A percentile compares a stretch with the other conserved stretches of the same genome.
Conservation (phyloP, 257 asterid species). For the Henckelia pumila region DNA sequence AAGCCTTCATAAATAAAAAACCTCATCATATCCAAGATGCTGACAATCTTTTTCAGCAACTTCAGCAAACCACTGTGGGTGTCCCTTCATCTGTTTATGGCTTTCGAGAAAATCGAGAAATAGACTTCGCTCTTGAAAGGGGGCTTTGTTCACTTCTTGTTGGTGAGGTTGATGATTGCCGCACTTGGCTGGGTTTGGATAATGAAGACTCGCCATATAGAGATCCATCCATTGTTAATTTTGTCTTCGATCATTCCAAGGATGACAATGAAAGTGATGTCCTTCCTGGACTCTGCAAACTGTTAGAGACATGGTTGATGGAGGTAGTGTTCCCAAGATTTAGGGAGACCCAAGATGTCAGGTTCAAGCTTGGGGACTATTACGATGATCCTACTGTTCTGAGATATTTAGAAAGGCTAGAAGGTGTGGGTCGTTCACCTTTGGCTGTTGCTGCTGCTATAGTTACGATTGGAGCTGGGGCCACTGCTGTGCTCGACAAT, state of each 20-base stretch:
- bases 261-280: slow-evolving; percentile 71
- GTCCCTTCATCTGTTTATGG: slow-evolving; percentile 43
- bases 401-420: slow-evolving; percentile 85
- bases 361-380: slow-evolving; percentile 87
- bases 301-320: slow-evolving; percentile 93
- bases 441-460: slow-evolving; percentile 99
- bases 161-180: slow-evolving; percentile 90
- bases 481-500: slow-evolving; percentile 91
- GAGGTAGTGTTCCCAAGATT: slow-evolving; percentile 97
- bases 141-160: slow-evolving; percentile 96
- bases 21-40: slow-evolving; percentile 95
- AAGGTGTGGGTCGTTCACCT: slow-evolving; percentile 86
- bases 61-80: slow-evolving; percentile 75
- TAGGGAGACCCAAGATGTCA: slow-evolving; percentile 71
- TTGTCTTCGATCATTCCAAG: slow-evolving; percentile 77
- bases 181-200: slow-evolving; percentile 92
- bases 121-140: slow-evolving; percentile 90
- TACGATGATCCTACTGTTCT: slow-evolving; percentile 93
- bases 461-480: slow-evolving; percentile 90
- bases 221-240: slow-evolving; percentile 73
- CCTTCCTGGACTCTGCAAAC: slow-evolving; percentile 92
- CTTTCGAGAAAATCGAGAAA: slow-evolving; percentile 64
- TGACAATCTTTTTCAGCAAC: slow-evolving; percentile 93
- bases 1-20: slow-evolving; percentile 82
- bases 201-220: slow-evolving; percentile 70